Evolutionary conservation across 108 stramenopile species (phyloP).

Genomic region (Licmophora abbreviata): DNA sequence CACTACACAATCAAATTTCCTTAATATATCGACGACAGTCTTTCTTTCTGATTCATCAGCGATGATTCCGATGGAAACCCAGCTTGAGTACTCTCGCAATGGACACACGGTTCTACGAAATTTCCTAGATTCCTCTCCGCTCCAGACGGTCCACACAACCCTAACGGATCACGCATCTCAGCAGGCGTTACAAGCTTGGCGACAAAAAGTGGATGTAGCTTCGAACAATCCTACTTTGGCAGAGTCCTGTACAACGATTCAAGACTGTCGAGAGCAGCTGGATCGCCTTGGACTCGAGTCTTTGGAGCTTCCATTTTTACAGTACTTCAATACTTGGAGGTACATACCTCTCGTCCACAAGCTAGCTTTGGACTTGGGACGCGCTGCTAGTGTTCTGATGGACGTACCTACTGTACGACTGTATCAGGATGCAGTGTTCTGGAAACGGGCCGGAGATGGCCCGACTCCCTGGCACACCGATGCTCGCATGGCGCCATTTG

Average conservation of each 20-base stretch:
- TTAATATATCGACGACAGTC: no score
- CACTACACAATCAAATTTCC: no score
- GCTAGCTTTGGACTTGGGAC: conserved; percentile 30
- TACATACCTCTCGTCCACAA: conserved; percentile 28
- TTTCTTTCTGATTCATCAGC: neutral
- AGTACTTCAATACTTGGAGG: conserved; percentile 80
- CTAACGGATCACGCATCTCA: conserved; percentile 27
- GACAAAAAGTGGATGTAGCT: conserved; percentile 80
- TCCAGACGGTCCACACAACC: conserved; percentile 26
- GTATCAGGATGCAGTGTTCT: conserved; percentile 81
- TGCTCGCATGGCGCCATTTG: conserved; percentile 83
- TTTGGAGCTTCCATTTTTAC: conserved; percentile 65
- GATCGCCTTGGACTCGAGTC: conserved; percentile 28
- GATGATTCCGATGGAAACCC: conserved; percentile 30
- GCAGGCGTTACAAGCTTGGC: conserved; percentile 53
- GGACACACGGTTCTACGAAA: conserved; percentile 72
- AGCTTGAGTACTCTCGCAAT: conserved; percentile 61
- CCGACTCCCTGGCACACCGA: conserved; percentile 86
- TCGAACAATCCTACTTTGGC: conserved; percentile 20
- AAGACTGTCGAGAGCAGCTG: conserved; percentile 42
- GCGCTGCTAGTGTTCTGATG: conserved; percentile 51
- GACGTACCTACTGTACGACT: conserved; percentile 60
- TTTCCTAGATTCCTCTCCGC: conserved; percentile 19
- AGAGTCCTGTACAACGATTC: conserved; percentile 25
- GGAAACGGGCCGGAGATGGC: conserved; percentile 67